Evolutionary conservation across 805 yeast genomes (phyloP), one percentile per base, ranked within the genome.

Genomic region (Clavispora fructus): DNA sequence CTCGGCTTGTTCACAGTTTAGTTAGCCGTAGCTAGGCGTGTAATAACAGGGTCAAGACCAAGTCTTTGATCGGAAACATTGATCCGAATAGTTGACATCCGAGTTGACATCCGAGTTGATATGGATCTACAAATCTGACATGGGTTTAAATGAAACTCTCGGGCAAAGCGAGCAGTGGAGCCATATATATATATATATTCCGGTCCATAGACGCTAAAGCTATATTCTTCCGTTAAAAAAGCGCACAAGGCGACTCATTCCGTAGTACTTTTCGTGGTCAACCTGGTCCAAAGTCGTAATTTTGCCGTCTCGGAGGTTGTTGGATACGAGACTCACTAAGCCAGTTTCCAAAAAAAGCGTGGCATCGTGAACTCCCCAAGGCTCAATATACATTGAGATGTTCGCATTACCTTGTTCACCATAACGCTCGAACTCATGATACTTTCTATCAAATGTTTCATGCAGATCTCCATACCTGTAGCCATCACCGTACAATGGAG

Each of bases 381-480:
- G 59, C 46, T 55, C 59, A 2, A 51, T 43, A 25, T 42, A 45
- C 6, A 50, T 50, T 3, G 46, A 44, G 11, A 64, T 46, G 29
- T 61, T 55, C 7, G 68, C 61, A 10, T 57, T 48, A 13, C 51
- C 52, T 9, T 47, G 33, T 32, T 43, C 50, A 27, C 54, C 50
- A 1, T 44, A 40, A n/a, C 56, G 59, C 32, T 46, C 47, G 44
- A 55, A 66, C 28, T 46, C 54, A 41, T 64, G 62, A 35, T 57
- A 49, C 17, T 58, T 52, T 17, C 43, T 27, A 35, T 54, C 49
- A 35, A 48, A 51, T 14, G 48, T 42, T 29, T 55, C 52, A 40
- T 59, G 46, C 25, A 67, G 62, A 41, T 59, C 50, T 17, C 69
- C 69, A 43, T 61, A 67, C 39, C 50, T 54, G 40, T 49, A 33